Percentiles rank a stretch among this genome's conserved stretches.
Conservation (phyloP, 140 eudicot species). For the Stevia rebaudiana region DNA sequence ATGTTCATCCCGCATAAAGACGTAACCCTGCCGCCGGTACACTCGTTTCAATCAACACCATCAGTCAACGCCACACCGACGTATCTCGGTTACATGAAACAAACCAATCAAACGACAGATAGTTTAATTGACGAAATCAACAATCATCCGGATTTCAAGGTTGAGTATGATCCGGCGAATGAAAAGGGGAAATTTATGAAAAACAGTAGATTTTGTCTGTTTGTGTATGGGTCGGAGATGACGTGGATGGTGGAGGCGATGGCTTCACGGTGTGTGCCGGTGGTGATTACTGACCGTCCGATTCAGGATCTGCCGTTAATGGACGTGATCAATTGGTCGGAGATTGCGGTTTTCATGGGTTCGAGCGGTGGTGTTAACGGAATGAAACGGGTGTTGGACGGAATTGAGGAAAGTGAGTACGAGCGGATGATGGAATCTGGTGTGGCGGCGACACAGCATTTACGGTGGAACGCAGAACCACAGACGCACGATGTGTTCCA, state of each 20-base stretch:
- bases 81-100: slow-evolving; percentile 43
- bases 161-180: slow-evolving; percentile 36
- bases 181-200: slow-evolving; percentile 9
- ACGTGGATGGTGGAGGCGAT: slow-evolving; percentile 65
- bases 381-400: slow-evolving; percentile 42
- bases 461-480: slow-evolving; percentile 72
- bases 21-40: slow-evolving; percentile 51
- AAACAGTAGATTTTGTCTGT: slow-evolving; percentile 57
- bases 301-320: slow-evolving; percentile 84
- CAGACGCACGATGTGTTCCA: slow-evolving; percentile 86
- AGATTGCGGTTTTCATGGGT: slow-evolving; percentile 54
- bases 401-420: slow-evolving; percentile 38
- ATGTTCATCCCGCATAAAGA: slow-evolving; percentile 82
- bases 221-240: slow-evolving; percentile 49
- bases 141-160: slow-evolving; percentile 34
- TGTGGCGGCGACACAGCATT: slow-evolving; percentile 62
- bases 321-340: slow-evolving; percentile 82
- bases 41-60: slow-evolving; percentile 17
- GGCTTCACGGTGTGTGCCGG: slow-evolving; percentile 74
- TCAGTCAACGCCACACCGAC: slow-evolving; percentile 24
- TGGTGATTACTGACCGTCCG: slow-evolving; percentile 82
- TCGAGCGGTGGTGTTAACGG: slow-evolving; percentile 41
- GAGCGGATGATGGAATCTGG: slow-evolving; percentile 55
- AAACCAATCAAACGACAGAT: slow-evolving; percentile 13
- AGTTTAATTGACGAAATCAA: slow-evolving; percentile 31